Evolutionary conservation across 2,329 filamentous ascomycete genomes (phyloP).

Genomic region (Trichoderma sp.): DNA sequence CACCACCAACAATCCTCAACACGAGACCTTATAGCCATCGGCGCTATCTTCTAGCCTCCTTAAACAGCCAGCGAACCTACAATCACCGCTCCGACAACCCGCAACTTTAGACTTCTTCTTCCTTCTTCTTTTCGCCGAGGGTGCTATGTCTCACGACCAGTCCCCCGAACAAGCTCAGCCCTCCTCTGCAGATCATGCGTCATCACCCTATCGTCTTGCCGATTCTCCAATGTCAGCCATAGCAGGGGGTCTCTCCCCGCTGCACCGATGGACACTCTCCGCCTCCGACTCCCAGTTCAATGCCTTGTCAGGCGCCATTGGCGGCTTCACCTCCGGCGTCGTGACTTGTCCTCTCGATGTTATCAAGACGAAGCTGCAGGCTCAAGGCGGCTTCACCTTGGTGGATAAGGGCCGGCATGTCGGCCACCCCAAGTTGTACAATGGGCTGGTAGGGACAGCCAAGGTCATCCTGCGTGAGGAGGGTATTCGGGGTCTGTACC

Average conservation of each 20-base stretch:
- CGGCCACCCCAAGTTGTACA: constrained; percentile 64
- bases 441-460: constrained; percentile 82
- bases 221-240: constrained; percentile 34
- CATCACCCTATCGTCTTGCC: constrained; percentile 35
- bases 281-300: constrained; percentile 68
- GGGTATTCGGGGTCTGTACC: constrained; percentile 85
- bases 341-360: constrained; percentile 97
- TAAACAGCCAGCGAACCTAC: neutral
- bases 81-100: neutral
- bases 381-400: constrained; percentile 77
- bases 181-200: constrained; percentile 37
- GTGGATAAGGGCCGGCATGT: constrained; percentile 48
- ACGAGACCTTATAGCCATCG: neutral
- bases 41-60: neutral
- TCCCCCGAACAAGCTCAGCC: constrained; percentile 36
- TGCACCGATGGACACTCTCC: constrained; percentile 55
- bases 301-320: constrained; percentile 80
- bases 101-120: neutral
- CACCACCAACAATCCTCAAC: neutral
- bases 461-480: constrained; percentile 83
- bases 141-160: constrained; percentile 51
- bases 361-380: constrained; percentile 97
- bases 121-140: neutral
- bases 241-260: constrained; percentile 36
- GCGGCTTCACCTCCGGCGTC: constrained; percentile 88